Evolutionary conservation across 495 filamentous ascomycete species (phyloP).

Genomic region (Penicillium bialowiezense): DNA sequence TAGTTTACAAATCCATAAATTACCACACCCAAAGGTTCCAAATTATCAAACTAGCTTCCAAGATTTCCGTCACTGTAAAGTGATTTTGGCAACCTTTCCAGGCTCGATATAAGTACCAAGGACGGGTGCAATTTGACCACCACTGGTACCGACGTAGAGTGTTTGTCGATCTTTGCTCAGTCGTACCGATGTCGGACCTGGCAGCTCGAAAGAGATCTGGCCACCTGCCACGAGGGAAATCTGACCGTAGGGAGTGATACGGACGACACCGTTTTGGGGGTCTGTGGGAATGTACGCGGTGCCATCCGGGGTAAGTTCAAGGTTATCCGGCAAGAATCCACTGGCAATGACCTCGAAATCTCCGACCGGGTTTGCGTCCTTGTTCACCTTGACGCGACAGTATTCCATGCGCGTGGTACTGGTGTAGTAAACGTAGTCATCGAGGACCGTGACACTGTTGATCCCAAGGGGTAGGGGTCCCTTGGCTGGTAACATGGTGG

Average conservation of each 20-base stretch:
- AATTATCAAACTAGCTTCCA: too few relatives aligned
- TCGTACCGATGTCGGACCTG: slow-evolving; percentile 24
- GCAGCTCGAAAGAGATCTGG: slow-evolving; percentile 24
- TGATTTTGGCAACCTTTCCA: slow-evolving; percentile 26
- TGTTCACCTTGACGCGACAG: slow-evolving; percentile 28
- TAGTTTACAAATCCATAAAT: too few relatives aligned
- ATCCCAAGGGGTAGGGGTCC: slow-evolving; percentile 30
- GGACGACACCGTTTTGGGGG: slow-evolving; percentile 25
- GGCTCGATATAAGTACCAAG: slow-evolving; percentile 29
- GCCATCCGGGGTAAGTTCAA: slow-evolving; percentile 34
- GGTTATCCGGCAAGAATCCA: slow-evolving; percentile 29
- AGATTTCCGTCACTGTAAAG: slow-evolving; percentile 7
- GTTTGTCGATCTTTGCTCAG: slow-evolving; percentile 21
- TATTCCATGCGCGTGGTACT: slow-evolving; percentile 33
- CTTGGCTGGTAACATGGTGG: slow-evolving; percentile 21
- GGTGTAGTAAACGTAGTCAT: slow-evolving; percentile 38
- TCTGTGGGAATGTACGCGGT: slow-evolving; percentile 35
- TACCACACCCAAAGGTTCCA: too few relatives aligned
- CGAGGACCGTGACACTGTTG: slow-evolving; percentile 33
- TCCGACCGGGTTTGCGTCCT: slow-evolving; percentile 22
- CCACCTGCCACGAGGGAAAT: slow-evolving; percentile 26
- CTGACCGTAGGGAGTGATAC: slow-evolving; percentile 22
- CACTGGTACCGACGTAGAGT: slow-evolving; percentile 30
- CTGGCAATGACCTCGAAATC: slow-evolving; percentile 30
- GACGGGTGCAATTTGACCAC: slow-evolving; percentile 28